Base-by-base conservation (phyloP, 805 yeast genomes). In the Pichia kluyveri region DNA sequence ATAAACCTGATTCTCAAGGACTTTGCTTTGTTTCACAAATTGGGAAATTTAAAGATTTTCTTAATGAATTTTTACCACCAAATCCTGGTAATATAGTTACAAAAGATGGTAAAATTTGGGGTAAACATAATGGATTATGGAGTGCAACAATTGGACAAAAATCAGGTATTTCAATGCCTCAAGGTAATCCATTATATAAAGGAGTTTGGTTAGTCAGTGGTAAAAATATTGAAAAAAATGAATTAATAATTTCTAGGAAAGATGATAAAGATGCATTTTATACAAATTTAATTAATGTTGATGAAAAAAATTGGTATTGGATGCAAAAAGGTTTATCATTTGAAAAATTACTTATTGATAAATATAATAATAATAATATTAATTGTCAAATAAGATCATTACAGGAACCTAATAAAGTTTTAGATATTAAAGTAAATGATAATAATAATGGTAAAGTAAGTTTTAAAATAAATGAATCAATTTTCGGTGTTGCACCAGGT, bases 1-100 rank as follows among this genome's bases (percentile, higher is more conserved):
- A 68, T n/a, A 89, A 89, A 57, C 93, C 88, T 0, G 99, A 93
- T 60, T 89, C 97, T 1, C 96, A 86, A 60, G 99, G 99, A 0
- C 71, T 93, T 10, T 93, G 99, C 61, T 93, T 93, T 70, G 96
- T 93, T 9, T 73, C 79, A 10, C 82, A 79, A 54, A 59, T 66
- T 18, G 78, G 78, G 8, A 76, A 79, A 47, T 88, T 90, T 61
- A 70, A 80, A 23, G 76, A 78, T 46, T 93, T 93, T 57, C 66
- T 91, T 30, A 71, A 74, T 49, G 91, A 89, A 54, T 93, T 83
- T 58, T 70, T 91, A 4, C 76, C 72, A 12, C 82, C 84, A 1
- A 71, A 71, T 8, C 88, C 88, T 1, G 99, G 98, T 0, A 75
- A 85, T 51, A 79, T 93, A 9, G 72, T 87, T n/a, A 83, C 90